These are phyloP conservation scores for Piper longum DNA, from an alignment of 164 flowering plant species.

Conservation along the genomic window DNA sequence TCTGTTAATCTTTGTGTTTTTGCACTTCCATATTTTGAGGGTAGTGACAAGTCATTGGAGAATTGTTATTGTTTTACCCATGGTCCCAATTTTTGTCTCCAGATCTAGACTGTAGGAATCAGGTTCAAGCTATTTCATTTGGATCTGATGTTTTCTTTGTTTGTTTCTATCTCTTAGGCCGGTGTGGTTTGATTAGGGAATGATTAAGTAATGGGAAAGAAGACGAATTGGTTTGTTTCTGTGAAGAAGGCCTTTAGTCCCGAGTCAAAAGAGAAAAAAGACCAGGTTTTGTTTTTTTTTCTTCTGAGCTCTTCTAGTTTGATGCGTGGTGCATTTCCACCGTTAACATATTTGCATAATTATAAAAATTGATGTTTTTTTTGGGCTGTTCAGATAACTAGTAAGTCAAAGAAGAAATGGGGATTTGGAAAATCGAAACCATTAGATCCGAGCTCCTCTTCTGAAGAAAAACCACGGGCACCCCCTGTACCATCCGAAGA, in stretches of 20 bases:
- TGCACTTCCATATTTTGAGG: too few relatives aligned
- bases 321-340: neutral
- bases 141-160: neutral
- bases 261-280: slow-evolving; percentile 48
- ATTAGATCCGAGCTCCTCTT: slow-evolving; percentile 12
- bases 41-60: too few relatives aligned
- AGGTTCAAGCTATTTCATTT: neutral
- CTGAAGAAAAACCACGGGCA: slow-evolving; percentile 8
- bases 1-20: too few relatives aligned
- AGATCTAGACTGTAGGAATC: too few relatives aligned
- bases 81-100: too few relatives aligned
- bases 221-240: slow-evolving; percentile 69
- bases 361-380: neutral
- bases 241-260: slow-evolving; percentile 76
- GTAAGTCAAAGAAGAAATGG: slow-evolving; percentile 49
- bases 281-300: slow-evolving; percentile 12
- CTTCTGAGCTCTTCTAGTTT: neutral
- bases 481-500: slow-evolving; percentile 26
- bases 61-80: too few relatives aligned
- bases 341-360: neutral
- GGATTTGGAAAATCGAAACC: slow-evolving; percentile 27
- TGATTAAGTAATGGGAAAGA: slow-evolving; percentile 65
- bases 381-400: slow-evolving; percentile 20
- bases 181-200: slow-evolving; percentile 13
- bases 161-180: neutral